Percentiles rank a stretch among this genome's conserved stretches.
phyloP scores from a whole-genome alignment of 2,329 filamentous ascomycete genomes.

The Juglanconis juglandina region DNA sequence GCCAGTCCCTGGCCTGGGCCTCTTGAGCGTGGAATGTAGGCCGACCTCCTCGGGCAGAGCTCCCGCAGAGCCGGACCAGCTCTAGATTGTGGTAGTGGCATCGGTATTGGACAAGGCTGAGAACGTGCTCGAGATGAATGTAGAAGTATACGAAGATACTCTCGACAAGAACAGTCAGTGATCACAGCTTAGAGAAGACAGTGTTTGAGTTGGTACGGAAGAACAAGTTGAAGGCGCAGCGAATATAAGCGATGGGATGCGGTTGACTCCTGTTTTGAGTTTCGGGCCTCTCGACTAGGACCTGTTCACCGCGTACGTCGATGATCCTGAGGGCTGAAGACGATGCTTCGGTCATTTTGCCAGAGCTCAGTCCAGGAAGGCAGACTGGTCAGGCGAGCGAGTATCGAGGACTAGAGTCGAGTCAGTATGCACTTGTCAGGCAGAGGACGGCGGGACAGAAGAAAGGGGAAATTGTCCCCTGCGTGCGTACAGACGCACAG shows the following conservation, averaged over 20 bases:
- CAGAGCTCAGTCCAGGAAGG: background rate
- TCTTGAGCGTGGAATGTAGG: background rate
- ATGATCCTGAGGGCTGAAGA: background rate
- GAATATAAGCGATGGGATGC: background rate
- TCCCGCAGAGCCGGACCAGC: background rate
- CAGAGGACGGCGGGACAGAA: background rate
- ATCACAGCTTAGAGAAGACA: background rate
- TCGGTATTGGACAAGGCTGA: background rate
- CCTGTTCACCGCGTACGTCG: background rate
- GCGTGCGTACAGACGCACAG: constrained; percentile 10
- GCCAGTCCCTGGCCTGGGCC: background rate
- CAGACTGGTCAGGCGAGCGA: background rate
- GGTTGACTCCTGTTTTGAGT: background rate
- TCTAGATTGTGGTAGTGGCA: background rate
- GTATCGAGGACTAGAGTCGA: background rate
- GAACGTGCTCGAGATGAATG: constrained; percentile 1
- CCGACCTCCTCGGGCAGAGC: background rate
- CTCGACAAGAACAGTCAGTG: background rate
- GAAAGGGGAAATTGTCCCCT: background rate
- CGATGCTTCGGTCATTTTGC: background rate
- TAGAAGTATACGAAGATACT: background rate
- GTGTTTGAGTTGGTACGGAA: background rate
- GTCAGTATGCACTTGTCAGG: too few species aligned
- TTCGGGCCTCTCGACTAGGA: background rate
- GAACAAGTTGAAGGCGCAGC: background rate